Conservation (phyloP, 208 protist species). For the Trypanosoma rangeli region DNA sequence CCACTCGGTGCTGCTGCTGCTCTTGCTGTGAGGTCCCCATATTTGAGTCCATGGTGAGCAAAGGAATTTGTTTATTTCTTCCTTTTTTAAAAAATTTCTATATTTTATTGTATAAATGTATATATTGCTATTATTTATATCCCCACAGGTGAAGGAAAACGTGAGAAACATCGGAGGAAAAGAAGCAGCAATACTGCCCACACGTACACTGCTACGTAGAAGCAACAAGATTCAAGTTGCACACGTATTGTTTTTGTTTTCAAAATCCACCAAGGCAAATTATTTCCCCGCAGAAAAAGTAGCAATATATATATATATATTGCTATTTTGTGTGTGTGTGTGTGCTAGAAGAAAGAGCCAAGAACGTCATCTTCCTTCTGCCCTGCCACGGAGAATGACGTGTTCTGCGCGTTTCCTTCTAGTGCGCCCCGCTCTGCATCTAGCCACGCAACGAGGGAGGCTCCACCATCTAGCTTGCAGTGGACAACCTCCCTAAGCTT, state of each 20-base stretch:
- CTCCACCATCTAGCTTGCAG: conserved; percentile 40
- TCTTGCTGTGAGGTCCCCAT: conserved; percentile 10
- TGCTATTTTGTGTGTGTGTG: background rate
- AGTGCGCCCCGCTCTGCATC: conserved; percentile 50
- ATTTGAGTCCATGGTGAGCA: conserved; percentile 15
- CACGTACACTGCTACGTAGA: background rate
- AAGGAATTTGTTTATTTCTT: background rate
- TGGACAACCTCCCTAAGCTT: conserved; percentile 47
- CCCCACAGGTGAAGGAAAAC: background rate
- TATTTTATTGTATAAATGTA: background rate
- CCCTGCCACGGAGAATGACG: background rate
- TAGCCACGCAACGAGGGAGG: conserved; percentile 57
- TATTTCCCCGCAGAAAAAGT: background rate
- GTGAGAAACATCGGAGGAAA: background rate
- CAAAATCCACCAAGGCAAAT: background rate
- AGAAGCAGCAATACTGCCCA: background rate
- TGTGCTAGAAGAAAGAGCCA: conserved; percentile 42
- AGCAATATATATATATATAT: background rate
- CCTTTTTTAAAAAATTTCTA: conserved; percentile 12
- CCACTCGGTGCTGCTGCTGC: conserved; percentile 9
- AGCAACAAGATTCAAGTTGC: background rate
- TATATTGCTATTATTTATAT: background rate
- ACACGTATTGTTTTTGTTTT: too few relatives aligned
- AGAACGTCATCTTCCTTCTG: conserved; percentile 49
- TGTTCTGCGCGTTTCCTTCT: conserved; percentile 43